phyloP scores from a whole-genome alignment of 306 rosid genomes.

The Quillaja saponaria region DNA sequence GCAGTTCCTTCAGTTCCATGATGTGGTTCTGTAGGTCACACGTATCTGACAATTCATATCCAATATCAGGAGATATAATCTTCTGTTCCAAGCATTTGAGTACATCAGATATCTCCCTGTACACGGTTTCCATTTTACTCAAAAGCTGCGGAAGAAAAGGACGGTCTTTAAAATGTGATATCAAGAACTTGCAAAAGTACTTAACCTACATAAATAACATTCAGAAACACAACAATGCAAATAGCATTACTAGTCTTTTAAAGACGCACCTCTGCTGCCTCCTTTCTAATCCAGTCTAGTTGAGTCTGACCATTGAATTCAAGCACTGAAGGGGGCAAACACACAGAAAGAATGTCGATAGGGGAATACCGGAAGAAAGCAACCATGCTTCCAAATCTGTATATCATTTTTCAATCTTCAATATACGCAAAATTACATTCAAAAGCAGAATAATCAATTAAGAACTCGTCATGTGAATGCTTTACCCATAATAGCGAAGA shows the following conservation, averaged over 20 bases:
- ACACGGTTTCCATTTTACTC: constrained; percentile 69
- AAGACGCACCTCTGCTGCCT: constrained; percentile 71
- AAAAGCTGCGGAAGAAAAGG: constrained; percentile 49
- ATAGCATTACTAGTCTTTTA: constrained; percentile 12
- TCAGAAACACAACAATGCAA: constrained; percentile 18
- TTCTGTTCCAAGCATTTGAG: constrained; percentile 65
- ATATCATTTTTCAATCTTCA: constrained; percentile 28
- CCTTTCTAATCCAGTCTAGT: constrained; percentile 74
- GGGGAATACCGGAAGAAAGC: constrained; percentile 93
- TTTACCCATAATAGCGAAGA: constrained; percentile 93
- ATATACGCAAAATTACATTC: constrained; percentile 20
- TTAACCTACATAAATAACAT: constrained; percentile 6
- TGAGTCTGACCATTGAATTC: constrained; percentile 68
- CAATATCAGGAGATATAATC: constrained; percentile 41
- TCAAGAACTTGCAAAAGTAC: constrained; percentile 13
- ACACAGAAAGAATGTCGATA: constrained; percentile 84
- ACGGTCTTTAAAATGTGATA: constrained; percentile 23
- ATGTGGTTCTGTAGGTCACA: constrained; percentile 57
- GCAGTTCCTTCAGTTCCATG: constrained; percentile 66
- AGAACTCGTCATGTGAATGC: constrained; percentile 14
- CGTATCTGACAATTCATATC: constrained; percentile 45
- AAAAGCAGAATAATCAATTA: constrained; percentile 14
- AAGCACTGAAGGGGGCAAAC: constrained; percentile 77
- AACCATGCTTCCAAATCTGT: constrained; percentile 95
- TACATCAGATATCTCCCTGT: constrained; percentile 70